These are phyloP conservation scores for Zanthoxylum bungeanum DNA, from an alignment of 345 rosid species.

Conservation along the genomic window DNA sequence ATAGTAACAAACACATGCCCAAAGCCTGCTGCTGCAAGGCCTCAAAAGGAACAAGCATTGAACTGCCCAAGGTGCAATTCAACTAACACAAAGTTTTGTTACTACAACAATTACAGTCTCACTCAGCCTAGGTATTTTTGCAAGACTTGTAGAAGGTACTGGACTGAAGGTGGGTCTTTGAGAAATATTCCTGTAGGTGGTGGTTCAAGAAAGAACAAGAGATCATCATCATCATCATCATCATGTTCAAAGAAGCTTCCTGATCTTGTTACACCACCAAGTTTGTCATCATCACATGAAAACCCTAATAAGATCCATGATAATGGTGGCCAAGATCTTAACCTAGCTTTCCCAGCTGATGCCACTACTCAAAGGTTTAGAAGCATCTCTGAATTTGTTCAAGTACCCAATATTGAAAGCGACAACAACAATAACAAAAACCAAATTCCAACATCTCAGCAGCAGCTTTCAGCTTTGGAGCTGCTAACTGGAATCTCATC, in stretches of 20 bases:
- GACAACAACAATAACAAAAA: conserved; percentile 30
- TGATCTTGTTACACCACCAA: conserved; percentile 50
- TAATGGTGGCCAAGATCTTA: conserved; percentile 86
- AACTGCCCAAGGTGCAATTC: conserved; percentile 99
- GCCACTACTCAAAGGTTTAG: conserved; percentile 44
- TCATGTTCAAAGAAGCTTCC: conserved; percentile 64
- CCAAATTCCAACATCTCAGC: conserved; percentile 35
- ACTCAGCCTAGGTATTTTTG: conserved; percentile 96
- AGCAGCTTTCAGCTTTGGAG: conserved; percentile 63
- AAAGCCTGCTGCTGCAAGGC: conserved; percentile 44
- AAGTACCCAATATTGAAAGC: conserved; percentile 34
- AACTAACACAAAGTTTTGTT: conserved; percentile 92
- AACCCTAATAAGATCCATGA: conserved; percentile 58
- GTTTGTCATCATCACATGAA: conserved; percentile 37
- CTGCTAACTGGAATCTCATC: conserved; percentile 62
- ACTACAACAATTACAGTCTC: conserved; percentile 97
- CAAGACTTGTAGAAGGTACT: conserved; percentile 95
- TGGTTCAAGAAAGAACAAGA: conserved; percentile 95
- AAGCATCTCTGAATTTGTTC: conserved; percentile 62
- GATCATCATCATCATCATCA: conserved; percentile 51
- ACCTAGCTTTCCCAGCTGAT: conserved; percentile 49
- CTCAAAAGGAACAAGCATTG: conserved; percentile 75
- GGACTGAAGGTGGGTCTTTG: conserved; percentile 98
- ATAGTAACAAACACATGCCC: conserved; percentile 66
- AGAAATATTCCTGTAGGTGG: conserved; percentile 98